Conservation (phyloP, 768 basidiomycete genomes). For the Hericium coralloides region DNA sequence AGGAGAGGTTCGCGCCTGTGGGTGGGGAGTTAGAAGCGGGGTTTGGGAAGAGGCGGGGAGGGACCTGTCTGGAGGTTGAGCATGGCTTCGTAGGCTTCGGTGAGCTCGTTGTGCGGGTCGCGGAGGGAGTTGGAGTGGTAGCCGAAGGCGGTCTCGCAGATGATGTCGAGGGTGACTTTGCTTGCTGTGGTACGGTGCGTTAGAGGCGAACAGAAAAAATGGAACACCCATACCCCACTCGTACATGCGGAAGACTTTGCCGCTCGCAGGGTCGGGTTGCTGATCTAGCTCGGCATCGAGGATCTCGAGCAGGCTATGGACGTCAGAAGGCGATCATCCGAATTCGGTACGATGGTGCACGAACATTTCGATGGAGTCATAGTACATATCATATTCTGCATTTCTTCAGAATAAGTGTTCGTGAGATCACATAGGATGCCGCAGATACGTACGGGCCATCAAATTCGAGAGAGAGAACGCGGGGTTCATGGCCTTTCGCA, state of each 20-base stretch:
- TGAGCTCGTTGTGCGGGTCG: slow-evolving; percentile 11
- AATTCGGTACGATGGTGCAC: neutral
- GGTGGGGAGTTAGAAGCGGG: neutral
- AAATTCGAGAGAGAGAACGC: slow-evolving; percentile 13
- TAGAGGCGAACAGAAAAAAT: no score
- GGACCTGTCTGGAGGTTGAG: slow-evolving; percentile 6
- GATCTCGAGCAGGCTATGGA: neutral
- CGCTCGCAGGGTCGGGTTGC: neutral
- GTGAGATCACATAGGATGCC: neutral
- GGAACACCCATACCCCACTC: slow-evolving; percentile 14
- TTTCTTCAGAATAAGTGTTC: neutral
- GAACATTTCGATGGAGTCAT: neutral
- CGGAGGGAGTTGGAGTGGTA: slow-evolving; percentile 11
- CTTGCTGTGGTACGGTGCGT: slow-evolving; percentile 1
- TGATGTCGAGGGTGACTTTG: slow-evolving; percentile 17
- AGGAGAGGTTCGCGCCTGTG: neutral
- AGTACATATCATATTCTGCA: slow-evolving; percentile 1
- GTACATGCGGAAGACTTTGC: slow-evolving; percentile 9
- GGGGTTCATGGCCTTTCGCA: slow-evolving; percentile 12
- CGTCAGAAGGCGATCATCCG: neutral
- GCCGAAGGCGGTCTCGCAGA: slow-evolving; percentile 13
- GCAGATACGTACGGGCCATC: slow-evolving; percentile 8
- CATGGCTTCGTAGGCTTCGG: slow-evolving; percentile 11
- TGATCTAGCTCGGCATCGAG: neutral
- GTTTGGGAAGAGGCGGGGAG: neutral